Evolutionary conservation across 2,329 filamentous ascomycete genomes (phyloP).

Genomic region (Apiospora malaysiana): DNA sequence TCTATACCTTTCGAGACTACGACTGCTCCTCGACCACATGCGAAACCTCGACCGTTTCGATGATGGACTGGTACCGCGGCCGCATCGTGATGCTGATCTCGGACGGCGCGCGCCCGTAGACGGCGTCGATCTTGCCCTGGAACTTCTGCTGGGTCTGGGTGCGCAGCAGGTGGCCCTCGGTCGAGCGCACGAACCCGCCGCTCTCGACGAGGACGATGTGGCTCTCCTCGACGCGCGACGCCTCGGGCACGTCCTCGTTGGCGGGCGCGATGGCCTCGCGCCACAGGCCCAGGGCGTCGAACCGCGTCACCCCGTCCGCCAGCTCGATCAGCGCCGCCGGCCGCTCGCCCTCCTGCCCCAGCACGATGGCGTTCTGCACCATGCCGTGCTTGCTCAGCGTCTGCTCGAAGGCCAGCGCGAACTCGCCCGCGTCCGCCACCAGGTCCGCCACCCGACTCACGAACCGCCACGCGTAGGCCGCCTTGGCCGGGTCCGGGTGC

Average conservation of each 20-base stretch:
- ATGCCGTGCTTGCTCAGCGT: slow-evolving; percentile 22
- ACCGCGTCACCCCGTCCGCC: slow-evolving; percentile 11
- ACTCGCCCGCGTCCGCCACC: slow-evolving; percentile 19
- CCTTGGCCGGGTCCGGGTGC: slow-evolving; percentile 24
- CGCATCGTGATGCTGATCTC: neutral
- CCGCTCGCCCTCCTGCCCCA: neutral
- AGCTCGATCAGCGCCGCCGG: slow-evolving; percentile 22
- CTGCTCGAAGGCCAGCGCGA: slow-evolving; percentile 23
- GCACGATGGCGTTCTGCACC: slow-evolving; percentile 23
- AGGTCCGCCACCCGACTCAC: slow-evolving; percentile 24
- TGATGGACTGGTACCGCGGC: slow-evolving; percentile 25
- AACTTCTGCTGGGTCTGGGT: slow-evolving; percentile 22
- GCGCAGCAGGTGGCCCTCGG: slow-evolving; percentile 23
- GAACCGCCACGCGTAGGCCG: slow-evolving; percentile 23
- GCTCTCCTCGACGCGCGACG: slow-evolving; percentile 2
- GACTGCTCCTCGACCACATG: slow-evolving; percentile 18
- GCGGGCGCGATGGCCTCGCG: slow-evolving; percentile 20
- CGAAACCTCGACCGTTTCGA: slow-evolving; percentile 23
- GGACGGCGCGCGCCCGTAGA: slow-evolving; percentile 21
- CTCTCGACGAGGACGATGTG: slow-evolving; percentile 21
- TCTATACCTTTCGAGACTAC: neutral
- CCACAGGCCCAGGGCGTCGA: slow-evolving; percentile 13
- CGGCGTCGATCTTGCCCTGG: slow-evolving; percentile 20
- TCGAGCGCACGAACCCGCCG: slow-evolving; percentile 21
- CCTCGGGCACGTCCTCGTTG: slow-evolving; percentile 24